Conservation (phyloP, 2,329 filamentous ascomycete genomes). For the Domatiomyces catenatus region DNA sequence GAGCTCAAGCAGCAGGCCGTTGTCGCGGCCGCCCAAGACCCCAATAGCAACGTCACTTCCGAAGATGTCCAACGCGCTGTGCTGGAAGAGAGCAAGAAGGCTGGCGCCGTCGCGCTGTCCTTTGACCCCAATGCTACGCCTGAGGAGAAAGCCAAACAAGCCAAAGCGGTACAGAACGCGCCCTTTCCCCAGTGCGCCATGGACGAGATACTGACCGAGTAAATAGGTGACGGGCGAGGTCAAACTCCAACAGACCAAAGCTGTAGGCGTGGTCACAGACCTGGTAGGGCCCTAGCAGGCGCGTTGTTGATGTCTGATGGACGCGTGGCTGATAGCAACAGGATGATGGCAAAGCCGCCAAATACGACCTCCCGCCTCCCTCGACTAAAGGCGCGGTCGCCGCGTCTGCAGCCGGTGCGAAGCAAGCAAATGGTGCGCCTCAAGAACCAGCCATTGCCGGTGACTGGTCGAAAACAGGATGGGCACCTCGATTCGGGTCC, state of each 20-base stretch:
- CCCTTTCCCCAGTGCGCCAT: not conserved
- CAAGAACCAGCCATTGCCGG: conserved; percentile 36
- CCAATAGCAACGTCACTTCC: conserved; percentile 50
- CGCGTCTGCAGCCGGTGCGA: conserved; percentile 35
- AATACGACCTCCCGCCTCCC: conserved; percentile 64
- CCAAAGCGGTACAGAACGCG: conserved; percentile 43
- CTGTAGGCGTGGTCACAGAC: conserved; percentile 53
- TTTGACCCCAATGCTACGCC: conserved; percentile 76
- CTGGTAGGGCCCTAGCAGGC: conserved; percentile 31
- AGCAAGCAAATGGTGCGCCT: conserved; percentile 32
- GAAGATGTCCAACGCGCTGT: conserved; percentile 59
- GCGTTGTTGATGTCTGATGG: not conserved
- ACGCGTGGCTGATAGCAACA: conserved; percentile 15
- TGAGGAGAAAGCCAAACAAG: conserved; percentile 71
- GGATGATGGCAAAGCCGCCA: conserved; percentile 52
- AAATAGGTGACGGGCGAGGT: conserved; percentile 35
- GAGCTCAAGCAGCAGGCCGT: conserved; percentile 74
- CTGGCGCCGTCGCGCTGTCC: conserved; percentile 62
- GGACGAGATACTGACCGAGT: conserved; percentile 2
- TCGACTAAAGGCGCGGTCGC: conserved; percentile 54
- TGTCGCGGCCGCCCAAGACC: conserved; percentile 60
- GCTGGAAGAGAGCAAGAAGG: conserved; percentile 61
- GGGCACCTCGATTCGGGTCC: conserved; percentile 69
- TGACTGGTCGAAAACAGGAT: conserved; percentile 55
- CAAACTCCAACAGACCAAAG: conserved; percentile 19